phyloP scores from a whole-genome alignment of 768 basidiomycete genomes.

The Galerina marginata region DNA sequence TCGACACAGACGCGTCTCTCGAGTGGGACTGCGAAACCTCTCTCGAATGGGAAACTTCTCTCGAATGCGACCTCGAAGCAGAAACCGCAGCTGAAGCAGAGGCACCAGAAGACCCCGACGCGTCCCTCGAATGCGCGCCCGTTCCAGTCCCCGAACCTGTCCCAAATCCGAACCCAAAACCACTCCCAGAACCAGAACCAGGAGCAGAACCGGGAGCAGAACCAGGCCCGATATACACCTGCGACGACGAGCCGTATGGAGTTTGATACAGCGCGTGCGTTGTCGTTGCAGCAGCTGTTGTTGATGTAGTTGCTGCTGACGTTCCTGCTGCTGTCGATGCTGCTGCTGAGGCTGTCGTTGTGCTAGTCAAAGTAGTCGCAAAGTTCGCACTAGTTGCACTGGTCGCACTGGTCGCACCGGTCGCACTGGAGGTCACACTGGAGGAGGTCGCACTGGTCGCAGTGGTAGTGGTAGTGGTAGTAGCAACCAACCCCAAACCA shows the following conservation, averaged over 20 bases:
- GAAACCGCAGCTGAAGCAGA: too few relatives aligned
- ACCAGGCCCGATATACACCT: slow-evolving; percentile 31
- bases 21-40: neutral
- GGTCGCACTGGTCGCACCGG: too few relatives aligned
- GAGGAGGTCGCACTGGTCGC: too few relatives aligned
- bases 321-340: neutral
- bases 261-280: slow-evolving; percentile 3
- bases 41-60: slow-evolving; percentile 2
- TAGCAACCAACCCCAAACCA: too few relatives aligned
- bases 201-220: slow-evolving; percentile 5
- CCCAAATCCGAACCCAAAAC: neutral
- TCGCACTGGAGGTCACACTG: too few relatives aligned
- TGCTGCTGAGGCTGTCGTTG: neutral
- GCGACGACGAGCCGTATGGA: slow-evolving; percentile 30
- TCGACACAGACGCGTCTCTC: neutral
- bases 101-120: slow-evolving; percentile 1
- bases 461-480: too few relatives aligned
- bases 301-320: neutral
- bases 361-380: neutral
- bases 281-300: neutral
- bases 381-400: too few relatives aligned
- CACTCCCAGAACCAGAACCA: neutral
- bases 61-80: neutral
- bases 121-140: neutral
- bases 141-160: neutral